A percentile compares a stretch with the other conserved stretches of the same genome.
Evolutionary conservation across 1,139 yeast genomes (phyloP).

Genomic region (Wickerhamomyces sp.): DNA sequence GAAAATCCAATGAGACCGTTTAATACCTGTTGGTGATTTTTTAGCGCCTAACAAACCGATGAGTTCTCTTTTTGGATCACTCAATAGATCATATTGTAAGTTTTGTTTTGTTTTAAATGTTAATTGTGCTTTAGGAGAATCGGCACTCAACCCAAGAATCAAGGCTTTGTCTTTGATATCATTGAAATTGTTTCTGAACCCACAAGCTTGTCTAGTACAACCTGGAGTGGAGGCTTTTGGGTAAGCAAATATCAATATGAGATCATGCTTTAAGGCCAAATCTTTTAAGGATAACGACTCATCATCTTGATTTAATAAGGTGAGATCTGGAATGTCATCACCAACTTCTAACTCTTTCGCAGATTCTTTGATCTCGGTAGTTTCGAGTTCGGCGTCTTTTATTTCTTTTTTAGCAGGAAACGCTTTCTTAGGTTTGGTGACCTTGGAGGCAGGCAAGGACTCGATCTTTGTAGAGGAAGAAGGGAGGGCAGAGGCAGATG

Average conservation of each 20-base stretch:
- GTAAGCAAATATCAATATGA: conserved; percentile 69
- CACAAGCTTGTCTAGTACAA: conserved; percentile 89
- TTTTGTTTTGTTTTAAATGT: conserved; percentile 68
- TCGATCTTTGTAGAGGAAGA: conserved; percentile 10
- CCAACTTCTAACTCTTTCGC: conserved; percentile 46
- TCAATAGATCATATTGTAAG: conserved; percentile 67
- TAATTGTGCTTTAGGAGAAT: conserved; percentile 69
- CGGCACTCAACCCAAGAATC: conserved; percentile 71
- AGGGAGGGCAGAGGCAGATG: background rate
- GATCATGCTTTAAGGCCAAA: conserved; percentile 43
- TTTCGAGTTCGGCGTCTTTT: background rate
- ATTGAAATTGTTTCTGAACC: conserved; percentile 66
- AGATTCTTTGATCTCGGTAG: conserved; percentile 1
- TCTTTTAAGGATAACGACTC: conserved; percentile 47
- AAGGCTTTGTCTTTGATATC: conserved; percentile 49
- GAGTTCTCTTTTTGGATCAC: conserved; percentile 70
- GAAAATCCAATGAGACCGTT: conserved; percentile 89
- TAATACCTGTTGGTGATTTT: conserved; percentile 62
- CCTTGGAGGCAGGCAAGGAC: conserved; percentile 13
- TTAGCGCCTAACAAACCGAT: conserved; percentile 79
- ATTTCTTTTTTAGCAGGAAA: background rate
- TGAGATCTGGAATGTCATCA: conserved; percentile 63
- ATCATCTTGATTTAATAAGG: conserved; percentile 65
- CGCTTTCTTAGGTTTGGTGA: conserved; percentile 14
- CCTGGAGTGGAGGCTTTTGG: conserved; percentile 96